Evolutionary conservation across 352 stramenopile genomes (phyloP), one percentile per base, ranked within the genome.

Genomic region (Phytophthora tentaculata): DNA sequence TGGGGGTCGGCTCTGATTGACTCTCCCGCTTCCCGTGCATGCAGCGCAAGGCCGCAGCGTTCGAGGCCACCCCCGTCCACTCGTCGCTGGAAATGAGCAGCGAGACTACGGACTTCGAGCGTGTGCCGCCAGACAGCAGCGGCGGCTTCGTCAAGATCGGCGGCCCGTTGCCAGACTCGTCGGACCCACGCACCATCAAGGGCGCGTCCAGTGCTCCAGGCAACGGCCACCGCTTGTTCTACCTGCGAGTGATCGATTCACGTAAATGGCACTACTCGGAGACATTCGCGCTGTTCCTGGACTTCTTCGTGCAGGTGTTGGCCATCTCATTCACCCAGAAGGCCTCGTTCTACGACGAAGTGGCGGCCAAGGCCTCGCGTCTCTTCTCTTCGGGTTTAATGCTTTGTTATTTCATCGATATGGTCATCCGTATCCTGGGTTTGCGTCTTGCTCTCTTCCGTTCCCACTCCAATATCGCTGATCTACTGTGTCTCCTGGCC

Each of bases 261-360:
- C 87, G 89, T 71, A 94, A 94, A 68, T 96, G 89, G 86, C 89
- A 96, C 67, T 95, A 96, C 73, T 85, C 78, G 54, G 86, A 95
- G 67, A 91, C 87, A 3, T 92, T 95, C 51, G 81, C 84, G 64
- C 81, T 95, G 24, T 95, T 94, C 56, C 63, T 94, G 49, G 89
- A 96, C 76, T 96, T 96, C 50, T 88, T 94, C 54, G 82, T 89
- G 44, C 89, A 96, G 71, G 73, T 96, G 37, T 61, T 95, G 32
- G 79, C 87, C 52, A 79, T 96, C 50, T 90, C 89, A 51, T 96
- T 96, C 56, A 80, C 83, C 23, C 80, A 85, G 3, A 80, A 84
- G 53, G 39, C 74, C 26, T 74, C 81, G 26, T 92, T 91, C 61
- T 75, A 79, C 58, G 73, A 90, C 39, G 77, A 89, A 54, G 63